Evolutionary conservation across 2,329 filamentous ascomycete species (phyloP).

Genomic region (Colletotrichum sp.): DNA sequence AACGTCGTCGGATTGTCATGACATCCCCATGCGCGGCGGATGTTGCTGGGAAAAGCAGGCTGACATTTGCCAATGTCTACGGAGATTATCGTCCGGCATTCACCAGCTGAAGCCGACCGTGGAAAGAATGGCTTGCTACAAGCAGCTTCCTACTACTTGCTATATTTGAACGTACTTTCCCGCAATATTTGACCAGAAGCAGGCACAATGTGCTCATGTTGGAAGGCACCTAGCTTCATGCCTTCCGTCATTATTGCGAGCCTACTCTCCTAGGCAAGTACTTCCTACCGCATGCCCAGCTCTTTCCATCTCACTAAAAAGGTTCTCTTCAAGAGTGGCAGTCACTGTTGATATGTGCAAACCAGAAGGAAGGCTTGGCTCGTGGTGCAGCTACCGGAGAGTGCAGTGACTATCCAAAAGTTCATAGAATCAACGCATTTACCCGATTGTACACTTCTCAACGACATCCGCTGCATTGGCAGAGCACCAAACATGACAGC

Average conservation of each 20-base stretch:
- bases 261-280: neutral
- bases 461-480: neutral
- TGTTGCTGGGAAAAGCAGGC: neutral
- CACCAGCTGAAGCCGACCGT: neutral
- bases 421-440: neutral
- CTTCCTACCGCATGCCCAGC: neutral
- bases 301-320: neutral
- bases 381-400: neutral
- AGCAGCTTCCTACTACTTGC: neutral
- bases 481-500: neutral
- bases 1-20: neutral
- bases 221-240: neutral
- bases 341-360: neutral
- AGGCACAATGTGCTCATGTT: neutral
- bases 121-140: rapidly evolving
- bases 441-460: neutral
- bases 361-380: neutral
- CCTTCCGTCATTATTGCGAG: neutral
- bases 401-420: neutral
- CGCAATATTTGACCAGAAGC: neutral
- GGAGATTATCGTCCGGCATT: neutral
- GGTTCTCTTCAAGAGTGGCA: neutral
- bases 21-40: neutral
- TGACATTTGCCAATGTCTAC: neutral
- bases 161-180: neutral